Conservation (phyloP, 106 monocot species). For the Allium sativum region DNA sequence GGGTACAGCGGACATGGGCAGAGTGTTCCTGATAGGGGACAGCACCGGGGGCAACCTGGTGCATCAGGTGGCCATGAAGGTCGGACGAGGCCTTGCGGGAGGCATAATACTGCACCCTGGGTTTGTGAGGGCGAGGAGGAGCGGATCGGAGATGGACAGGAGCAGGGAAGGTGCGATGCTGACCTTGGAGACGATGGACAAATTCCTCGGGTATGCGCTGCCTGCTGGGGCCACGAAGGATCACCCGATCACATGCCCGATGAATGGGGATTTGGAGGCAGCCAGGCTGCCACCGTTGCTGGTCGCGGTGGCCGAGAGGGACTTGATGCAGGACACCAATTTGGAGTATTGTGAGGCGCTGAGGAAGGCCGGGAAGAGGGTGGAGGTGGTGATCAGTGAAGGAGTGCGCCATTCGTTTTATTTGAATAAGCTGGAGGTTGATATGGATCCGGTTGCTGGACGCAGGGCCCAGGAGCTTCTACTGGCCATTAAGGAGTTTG, state of each 20-base stretch:
- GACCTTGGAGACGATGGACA: constrained; percentile 75
- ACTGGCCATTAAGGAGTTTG: constrained; percentile 43
- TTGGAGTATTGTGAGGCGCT: constrained; percentile 70
- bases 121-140: constrained; percentile 46
- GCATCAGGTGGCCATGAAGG: constrained; percentile 40
- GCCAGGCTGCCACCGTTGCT: constrained; percentile 48
- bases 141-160: constrained; percentile 52
- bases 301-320: constrained; percentile 60
- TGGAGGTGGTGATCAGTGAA: constrained; percentile 41
- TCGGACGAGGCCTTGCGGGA: constrained; percentile 34
- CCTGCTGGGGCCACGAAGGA: constrained; percentile 63
- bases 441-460: constrained; percentile 27
- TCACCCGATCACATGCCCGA: constrained; percentile 68
- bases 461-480: constrained; percentile 40
- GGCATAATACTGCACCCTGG: constrained; percentile 66
- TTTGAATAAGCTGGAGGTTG: constrained; percentile 59
- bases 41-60: constrained; percentile 82
- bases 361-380: constrained; percentile 48
- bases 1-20: constrained; percentile 36
- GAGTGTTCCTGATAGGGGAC: constrained; percentile 76
- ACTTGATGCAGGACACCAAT: constrained; percentile 64
- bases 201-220: constrained; percentile 41
- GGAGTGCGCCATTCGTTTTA: constrained; percentile 67
- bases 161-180: constrained; percentile 32
- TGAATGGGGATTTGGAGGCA: constrained; percentile 39